Percentiles rank a stretch among this genome's conserved stretches.
Conservation (phyloP, 208 protist species). For the Acanthamoeba sp. region DNA sequence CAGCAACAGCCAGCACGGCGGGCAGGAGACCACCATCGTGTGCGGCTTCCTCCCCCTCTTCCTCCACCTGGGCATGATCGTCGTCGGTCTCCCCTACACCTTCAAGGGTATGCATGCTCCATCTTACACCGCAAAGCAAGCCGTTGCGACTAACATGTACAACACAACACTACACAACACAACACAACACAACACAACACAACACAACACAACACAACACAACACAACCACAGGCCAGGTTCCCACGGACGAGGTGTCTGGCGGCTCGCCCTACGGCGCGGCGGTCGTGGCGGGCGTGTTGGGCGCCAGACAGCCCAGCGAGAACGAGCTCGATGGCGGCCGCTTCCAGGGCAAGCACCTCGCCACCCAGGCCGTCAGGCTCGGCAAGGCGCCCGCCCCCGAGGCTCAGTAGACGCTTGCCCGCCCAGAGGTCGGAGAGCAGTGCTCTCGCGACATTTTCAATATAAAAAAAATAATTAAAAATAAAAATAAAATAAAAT, state of each 20-base stretch:
- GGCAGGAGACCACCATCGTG: slow-evolving; percentile 77
- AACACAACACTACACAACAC: too few species aligned
- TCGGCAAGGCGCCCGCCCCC: slow-evolving; percentile 14
- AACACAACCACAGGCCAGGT: background rate
- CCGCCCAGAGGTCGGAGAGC: too few species aligned
- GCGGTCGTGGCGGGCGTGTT: slow-evolving; percentile 66
- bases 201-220: background rate
- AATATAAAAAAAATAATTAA: too few species aligned
- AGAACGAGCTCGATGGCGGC: slow-evolving; percentile 59
- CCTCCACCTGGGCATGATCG: slow-evolving; percentile 79
- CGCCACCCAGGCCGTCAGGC: slow-evolving; percentile 64
- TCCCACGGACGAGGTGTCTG: background rate
- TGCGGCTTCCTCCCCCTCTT: slow-evolving; percentile 39
- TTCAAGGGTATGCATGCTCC: background rate
- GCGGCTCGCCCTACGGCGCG: slow-evolving; percentile 69
- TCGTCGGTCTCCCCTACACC: slow-evolving; percentile 76
- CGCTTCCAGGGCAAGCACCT: slow-evolving; percentile 80
- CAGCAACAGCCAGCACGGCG: slow-evolving; percentile 78
- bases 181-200: too few species aligned
- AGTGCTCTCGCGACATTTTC: too few species aligned
- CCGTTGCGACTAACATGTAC: too few species aligned
- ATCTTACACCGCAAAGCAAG: too few species aligned
- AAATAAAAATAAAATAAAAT: too few species aligned
- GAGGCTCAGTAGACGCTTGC: too few species aligned
- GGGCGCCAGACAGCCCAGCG: slow-evolving; percentile 56